These are phyloP conservation scores for Solanum hybrid DNA, from an alignment of 305 asterid species.

Conservation along the genomic window DNA sequence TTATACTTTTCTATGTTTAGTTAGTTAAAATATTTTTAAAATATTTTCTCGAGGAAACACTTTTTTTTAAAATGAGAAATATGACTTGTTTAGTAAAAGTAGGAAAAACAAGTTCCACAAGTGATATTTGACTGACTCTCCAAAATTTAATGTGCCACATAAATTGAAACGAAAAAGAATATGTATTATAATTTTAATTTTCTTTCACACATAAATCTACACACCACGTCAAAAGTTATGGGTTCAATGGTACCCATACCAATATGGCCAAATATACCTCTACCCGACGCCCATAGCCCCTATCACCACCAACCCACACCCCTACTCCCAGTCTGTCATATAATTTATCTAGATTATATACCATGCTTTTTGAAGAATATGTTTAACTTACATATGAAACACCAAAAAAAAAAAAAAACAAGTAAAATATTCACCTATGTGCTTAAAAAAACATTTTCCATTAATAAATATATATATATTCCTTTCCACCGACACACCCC, in stretches of 20 bases:
- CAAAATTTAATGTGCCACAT: background rate
- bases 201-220: background rate
- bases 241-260: background rate
- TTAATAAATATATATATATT: background rate
- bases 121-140: background rate
- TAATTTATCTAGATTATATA: background rate
- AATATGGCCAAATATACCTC: background rate
- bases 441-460: background rate
- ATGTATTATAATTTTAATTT: background rate
- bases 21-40: background rate
- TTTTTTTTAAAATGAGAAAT: fast-evolving
- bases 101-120: background rate
- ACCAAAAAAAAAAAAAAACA: no score
- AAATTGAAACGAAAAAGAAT: no score
- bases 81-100: background rate
- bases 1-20: background rate
- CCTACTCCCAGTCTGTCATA: background rate
- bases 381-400: background rate
- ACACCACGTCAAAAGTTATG: background rate
- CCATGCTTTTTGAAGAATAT: background rate
- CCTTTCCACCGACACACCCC: background rate
- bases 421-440: background rate
- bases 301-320: background rate
- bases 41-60: background rate
- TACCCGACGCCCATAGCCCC: background rate